Evolutionary conservation across 371 early-diverging fungal species (phyloP).

Genomic region (Mycotypha africana): DNA sequence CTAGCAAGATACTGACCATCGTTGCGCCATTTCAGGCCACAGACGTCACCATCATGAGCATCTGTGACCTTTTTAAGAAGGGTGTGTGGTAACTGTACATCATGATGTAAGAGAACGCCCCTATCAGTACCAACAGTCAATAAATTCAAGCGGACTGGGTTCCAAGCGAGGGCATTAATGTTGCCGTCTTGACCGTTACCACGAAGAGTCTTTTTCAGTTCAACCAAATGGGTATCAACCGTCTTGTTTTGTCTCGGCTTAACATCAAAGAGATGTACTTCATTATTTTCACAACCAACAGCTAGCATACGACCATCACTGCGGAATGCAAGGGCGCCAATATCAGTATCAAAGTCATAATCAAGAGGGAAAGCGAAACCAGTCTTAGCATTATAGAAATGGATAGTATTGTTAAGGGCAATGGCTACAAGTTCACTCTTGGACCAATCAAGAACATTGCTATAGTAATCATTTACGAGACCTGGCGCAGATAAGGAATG

Average conservation of each 20-base stretch:
- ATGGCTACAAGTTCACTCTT: constrained; percentile 77
- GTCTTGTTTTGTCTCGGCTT: constrained; percentile 50
- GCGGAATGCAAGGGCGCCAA: constrained; percentile 78
- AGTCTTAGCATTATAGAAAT: constrained; percentile 88
- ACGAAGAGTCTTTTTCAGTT: too few species aligned
- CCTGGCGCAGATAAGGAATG: too few species aligned
- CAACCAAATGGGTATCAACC: constrained; percentile 10
- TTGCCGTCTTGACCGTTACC: constrained; percentile 59
- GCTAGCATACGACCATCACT: constrained; percentile 77
- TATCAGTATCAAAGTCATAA: constrained; percentile 44
- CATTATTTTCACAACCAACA: constrained; percentile 82
- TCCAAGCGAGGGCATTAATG: constrained; percentile 88
- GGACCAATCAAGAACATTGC: constrained; percentile 97
- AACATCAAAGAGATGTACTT: constrained; percentile 84
- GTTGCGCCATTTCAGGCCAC: constrained; percentile 91
- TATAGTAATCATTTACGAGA: constrained; percentile 94
- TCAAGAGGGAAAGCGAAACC: constrained; percentile 70
- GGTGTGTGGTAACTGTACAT: constrained; percentile 87
- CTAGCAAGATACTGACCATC: constrained; percentile 89
- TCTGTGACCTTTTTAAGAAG: too few species aligned
- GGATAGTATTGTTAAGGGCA: constrained; percentile 83
- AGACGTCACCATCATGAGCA: constrained; percentile 86
- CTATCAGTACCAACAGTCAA: too few species aligned
- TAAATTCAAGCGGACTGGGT: too few species aligned
- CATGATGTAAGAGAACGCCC: constrained; percentile 91